Percentiles rank a stretch among this genome's conserved stretches.
Evolutionary conservation across 2,329 filamentous ascomycete genomes (phyloP).

Genomic region (Talaromyces rugulosus): DNA sequence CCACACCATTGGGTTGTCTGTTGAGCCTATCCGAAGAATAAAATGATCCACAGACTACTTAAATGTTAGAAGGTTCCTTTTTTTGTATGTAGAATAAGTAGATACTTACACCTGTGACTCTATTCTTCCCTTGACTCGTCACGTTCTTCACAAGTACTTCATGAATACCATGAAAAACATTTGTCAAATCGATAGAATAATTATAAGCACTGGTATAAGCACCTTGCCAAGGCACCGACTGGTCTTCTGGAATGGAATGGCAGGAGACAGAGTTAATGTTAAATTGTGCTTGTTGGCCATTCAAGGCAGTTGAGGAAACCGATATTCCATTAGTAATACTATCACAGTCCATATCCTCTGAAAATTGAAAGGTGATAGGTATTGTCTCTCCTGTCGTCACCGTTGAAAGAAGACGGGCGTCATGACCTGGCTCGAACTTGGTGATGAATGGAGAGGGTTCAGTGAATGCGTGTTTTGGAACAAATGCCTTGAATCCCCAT

Average conservation of each 20-base stretch:
- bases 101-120: slow-evolving; percentile 20
- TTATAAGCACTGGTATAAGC: slow-evolving; percentile 48
- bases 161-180: slow-evolving; percentile 56
- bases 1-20: slow-evolving; percentile 54
- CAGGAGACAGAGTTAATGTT: slow-evolving; percentile 42
- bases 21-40: slow-evolving; percentile 52
- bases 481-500: slow-evolving; percentile 55
- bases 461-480: slow-evolving; percentile 46
- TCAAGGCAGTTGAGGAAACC: slow-evolving; percentile 47
- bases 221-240: slow-evolving; percentile 35
- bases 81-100: not conserved
- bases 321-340: slow-evolving; percentile 43
- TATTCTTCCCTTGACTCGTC: slow-evolving; percentile 35
- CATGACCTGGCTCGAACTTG: slow-evolving; percentile 54
- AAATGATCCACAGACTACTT: slow-evolving; percentile 50
- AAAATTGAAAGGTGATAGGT: slow-evolving; percentile 51
- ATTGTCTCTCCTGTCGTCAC: slow-evolving; percentile 35
- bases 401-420: slow-evolving; percentile 47
- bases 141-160: slow-evolving; percentile 50
- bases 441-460: slow-evolving; percentile 52
- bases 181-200: slow-evolving; percentile 45
- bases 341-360: slow-evolving; percentile 53
- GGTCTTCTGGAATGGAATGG: slow-evolving; percentile 26
- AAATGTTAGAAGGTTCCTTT: not conserved
- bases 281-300: slow-evolving; percentile 37